Base-by-base conservation (phyloP, 2,329 filamentous ascomycete species). In the Cadophora malorum region DNA sequence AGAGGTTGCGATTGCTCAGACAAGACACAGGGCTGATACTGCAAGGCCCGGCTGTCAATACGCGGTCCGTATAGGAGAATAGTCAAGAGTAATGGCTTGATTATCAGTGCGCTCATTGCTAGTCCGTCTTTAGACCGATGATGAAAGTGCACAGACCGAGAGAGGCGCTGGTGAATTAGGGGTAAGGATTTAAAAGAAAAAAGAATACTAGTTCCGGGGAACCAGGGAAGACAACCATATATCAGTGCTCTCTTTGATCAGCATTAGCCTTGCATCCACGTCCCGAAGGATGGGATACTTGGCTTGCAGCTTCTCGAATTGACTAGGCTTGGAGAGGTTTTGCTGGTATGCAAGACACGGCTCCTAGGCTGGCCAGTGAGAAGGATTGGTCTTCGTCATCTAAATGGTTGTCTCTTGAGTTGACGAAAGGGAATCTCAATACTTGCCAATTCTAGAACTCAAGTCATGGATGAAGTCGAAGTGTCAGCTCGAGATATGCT, bases 241-340 rank as follows among this genome's bases (percentile, higher is more conserved):
- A 72, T 77, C 75, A 74, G 75, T 72, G 75, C 75, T 77, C 75
- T 77, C 75, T 77, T 77, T 76, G 67, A 66, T 76, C 74, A 72
- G 71, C 75, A 76, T 73, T 31, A 71, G 68, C 63, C 28, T 56
- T 49, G 45, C 50, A 21, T 65, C 63, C 31, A 45, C 31, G 67
- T 45, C 35, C 35, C 28, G 56, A 56, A 19, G 33, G 31, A 19
- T 33, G 14, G 21, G 21, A 66, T 50, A 61, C 31, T 45, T 47
- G 56, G 65, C 68, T 64, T 67, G 68, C 70, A 71, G 72, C 70
- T 72, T 70, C 70, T 73, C 72, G 10, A 67, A 61, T 23, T 35
- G 55, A 25, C 47, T 14, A 59, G 60, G 25, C 41, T 64, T 23
- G 33, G 67, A 72, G 71, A 73, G 73, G 75, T 71, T 76, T 69